Evolutionary conservation across 2,329 filamentous ascomycete genomes (phyloP).

Genomic region (Neopestalotiopsis sp.): DNA sequence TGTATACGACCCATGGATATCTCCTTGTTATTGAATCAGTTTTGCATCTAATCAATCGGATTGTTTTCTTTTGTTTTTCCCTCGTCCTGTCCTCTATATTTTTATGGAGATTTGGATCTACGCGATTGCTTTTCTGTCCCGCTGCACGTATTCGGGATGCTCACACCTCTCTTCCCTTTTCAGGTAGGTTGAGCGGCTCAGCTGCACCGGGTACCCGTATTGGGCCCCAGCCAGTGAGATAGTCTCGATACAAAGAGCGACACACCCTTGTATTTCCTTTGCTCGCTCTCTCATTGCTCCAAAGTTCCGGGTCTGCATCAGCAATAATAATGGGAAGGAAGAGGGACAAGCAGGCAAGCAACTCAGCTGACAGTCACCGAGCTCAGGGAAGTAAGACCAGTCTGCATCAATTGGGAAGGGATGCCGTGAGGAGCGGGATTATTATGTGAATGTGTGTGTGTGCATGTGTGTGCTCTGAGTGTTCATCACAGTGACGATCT

Average conservation of each 20-base stretch:
- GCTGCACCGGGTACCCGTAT: constrained; percentile 4
- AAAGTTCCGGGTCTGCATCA: background rate
- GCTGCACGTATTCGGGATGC: constrained; percentile 10
- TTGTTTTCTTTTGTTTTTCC: background rate
- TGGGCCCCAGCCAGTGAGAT: background rate
- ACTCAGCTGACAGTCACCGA: background rate
- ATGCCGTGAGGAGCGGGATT: background rate
- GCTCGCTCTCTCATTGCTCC: constrained; percentile 1
- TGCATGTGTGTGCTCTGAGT: no score
- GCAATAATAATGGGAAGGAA: background rate
- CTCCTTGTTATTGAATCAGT: background rate
- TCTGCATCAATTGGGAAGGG: constrained; percentile 1
- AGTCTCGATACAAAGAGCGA: no score
- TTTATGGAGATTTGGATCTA: background rate
- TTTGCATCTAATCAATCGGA: background rate
- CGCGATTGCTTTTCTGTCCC: background rate
- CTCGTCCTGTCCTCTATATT: background rate
- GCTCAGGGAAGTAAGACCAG: background rate
- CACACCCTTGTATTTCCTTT: background rate
- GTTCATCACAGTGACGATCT: background rate
- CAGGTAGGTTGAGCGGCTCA: constrained; percentile 10
- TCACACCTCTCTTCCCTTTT: constrained; percentile 1
- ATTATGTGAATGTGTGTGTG: no score
- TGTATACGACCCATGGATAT: no score
- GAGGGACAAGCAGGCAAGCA: background rate